A percentile compares a stretch with the other conserved stretches of the same genome.
phyloP scores from a whole-genome alignment of 1,139 yeast species.

The Lizanozyma gosingica region DNA sequence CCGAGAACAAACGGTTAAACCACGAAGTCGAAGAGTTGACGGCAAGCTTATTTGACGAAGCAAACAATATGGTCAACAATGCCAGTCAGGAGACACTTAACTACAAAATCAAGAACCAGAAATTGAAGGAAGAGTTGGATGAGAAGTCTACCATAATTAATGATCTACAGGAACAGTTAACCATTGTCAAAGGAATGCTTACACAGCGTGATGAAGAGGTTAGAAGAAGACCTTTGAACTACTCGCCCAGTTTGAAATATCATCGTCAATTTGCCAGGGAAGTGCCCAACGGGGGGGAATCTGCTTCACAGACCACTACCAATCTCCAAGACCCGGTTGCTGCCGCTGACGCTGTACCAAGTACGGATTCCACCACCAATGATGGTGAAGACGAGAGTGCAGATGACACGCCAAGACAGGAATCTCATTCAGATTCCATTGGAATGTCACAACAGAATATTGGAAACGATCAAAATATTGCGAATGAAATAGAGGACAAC shows the following conservation, averaged over 20 bases:
- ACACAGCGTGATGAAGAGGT: slow-evolving; percentile 24
- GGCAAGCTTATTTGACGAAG: slow-evolving; percentile 69
- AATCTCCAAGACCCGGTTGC: slow-evolving; percentile 10
- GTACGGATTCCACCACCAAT: slow-evolving; percentile 3
- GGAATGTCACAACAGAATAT: not conserved
- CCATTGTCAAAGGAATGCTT: slow-evolving; percentile 54
- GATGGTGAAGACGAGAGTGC: not conserved
- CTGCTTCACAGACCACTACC: slow-evolving; percentile 8
- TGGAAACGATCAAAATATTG: not conserved
- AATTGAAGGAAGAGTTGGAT: slow-evolving; percentile 53
- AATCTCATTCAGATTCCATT: slow-evolving; percentile 1
- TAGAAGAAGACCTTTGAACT: slow-evolving; percentile 5
- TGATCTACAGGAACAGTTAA: slow-evolving; percentile 59
- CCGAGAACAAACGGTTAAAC: slow-evolving; percentile 48
- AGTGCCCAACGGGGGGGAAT: not conserved
- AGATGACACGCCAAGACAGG: slow-evolving; percentile 1
- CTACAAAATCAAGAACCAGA: slow-evolving; percentile 41
- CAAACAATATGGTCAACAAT: slow-evolving; percentile 68
- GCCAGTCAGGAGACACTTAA: slow-evolving; percentile 56
- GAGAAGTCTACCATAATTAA: slow-evolving; percentile 68
- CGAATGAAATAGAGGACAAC: not conserved
- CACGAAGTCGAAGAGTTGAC: slow-evolving; percentile 73
- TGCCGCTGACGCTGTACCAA: slow-evolving; percentile 7
- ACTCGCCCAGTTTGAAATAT: not conserved
- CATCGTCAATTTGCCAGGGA: not conserved